A percentile compares a stretch with the other conserved stretches of the same genome.
Evolutionary conservation across 345 rosid genomes (phyloP).

Genomic region (Linum tenue): DNA sequence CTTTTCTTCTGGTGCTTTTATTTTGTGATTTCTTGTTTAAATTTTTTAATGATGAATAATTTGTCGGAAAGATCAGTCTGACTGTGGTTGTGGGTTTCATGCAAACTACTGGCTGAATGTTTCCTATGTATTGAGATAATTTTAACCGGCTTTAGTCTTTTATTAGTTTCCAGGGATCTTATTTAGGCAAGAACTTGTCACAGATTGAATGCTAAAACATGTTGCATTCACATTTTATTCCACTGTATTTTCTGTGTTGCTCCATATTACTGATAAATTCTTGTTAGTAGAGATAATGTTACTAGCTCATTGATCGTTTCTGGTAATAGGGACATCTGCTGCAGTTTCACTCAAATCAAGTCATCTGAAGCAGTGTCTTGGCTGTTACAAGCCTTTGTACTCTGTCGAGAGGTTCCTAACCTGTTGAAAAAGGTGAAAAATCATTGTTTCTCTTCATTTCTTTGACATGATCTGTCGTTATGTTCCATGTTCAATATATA

Average conservation of each 20-base stretch:
- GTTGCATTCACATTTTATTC: too few species aligned
- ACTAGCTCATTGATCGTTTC: background rate
- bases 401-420: conserved; percentile 62
- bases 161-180: too few species aligned
- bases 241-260: background rate
- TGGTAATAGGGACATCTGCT: conserved; percentile 50
- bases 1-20: conserved; percentile 11
- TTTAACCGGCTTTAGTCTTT: too few species aligned
- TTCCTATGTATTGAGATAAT: too few species aligned
- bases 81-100: too few species aligned
- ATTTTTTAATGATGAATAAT: too few species aligned
- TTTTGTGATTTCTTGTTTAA: background rate
- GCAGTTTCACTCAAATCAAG: conserved; percentile 45
- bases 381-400: conserved; percentile 73
- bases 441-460: conserved; percentile 5
- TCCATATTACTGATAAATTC: background rate
- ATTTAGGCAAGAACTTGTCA: too few species aligned
- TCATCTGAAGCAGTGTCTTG: conserved; percentile 45
- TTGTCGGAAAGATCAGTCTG: too few species aligned
- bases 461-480: background rate
- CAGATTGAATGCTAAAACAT: too few species aligned
- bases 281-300: background rate
- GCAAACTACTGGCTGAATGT: too few species aligned
- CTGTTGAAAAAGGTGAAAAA: conserved; percentile 63
- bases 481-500: background rate